A percentile compares a stretch with the other conserved stretches of the same genome.
Evolutionary conservation across 2,329 filamentous ascomycete species (phyloP).

Genomic region (Talaromyces piceae): DNA sequence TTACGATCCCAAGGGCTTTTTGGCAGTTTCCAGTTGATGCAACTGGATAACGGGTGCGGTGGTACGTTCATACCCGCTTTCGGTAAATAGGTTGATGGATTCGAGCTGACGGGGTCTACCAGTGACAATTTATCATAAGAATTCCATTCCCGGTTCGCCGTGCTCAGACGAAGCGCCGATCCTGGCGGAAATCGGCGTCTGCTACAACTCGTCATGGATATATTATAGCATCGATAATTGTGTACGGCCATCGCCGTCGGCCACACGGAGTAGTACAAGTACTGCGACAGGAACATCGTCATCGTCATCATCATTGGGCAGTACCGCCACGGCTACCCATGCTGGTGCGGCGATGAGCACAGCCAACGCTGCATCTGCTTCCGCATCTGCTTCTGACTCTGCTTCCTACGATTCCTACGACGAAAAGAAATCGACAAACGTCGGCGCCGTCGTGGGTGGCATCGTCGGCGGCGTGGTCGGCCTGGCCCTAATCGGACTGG

Average conservation of each 20-base stretch:
- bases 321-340: no score
- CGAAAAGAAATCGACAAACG: neutral
- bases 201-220: constrained; percentile 4
- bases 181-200: neutral
- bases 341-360: no score
- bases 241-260: neutral
- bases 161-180: neutral
- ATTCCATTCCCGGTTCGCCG: neutral
- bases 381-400: neutral
- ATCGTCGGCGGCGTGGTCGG: neutral
- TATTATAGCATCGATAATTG: constrained; percentile 5
- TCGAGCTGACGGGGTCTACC: no score
- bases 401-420: neutral
- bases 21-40: constrained; percentile 4
- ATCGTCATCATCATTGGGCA: neutral
- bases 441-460: neutral
- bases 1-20: neutral
- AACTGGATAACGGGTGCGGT: neutral
- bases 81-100: neutral
- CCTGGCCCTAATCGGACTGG: neutral
- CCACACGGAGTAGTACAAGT: neutral
- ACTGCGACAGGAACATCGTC: neutral
- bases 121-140: constrained; percentile 4
- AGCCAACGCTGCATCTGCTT: neutral
- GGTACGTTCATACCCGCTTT: neutral